Percentiles rank a stretch among this genome's conserved stretches.
Evolutionary conservation across 2,329 filamentous ascomycete genomes (phyloP).

Genomic region (Truncatella angustata): DNA sequence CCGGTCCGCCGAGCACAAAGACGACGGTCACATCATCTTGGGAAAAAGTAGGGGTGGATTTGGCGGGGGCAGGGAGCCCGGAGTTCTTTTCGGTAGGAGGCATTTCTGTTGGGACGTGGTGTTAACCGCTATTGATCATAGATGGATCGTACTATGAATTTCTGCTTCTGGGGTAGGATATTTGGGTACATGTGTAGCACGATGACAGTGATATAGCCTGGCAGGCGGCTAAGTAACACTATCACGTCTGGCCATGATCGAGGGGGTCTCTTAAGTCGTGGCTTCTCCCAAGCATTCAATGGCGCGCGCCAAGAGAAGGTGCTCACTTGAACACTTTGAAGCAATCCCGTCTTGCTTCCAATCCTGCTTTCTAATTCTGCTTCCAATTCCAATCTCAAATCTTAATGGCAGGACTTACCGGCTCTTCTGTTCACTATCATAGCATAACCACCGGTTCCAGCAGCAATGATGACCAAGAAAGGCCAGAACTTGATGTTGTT

Average conservation of each 20-base stretch:
- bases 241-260: too few relatives aligned
- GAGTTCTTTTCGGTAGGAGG: slow-evolving; percentile 36
- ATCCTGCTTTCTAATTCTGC: too few relatives aligned
- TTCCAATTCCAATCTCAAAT: too few relatives aligned
- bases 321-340: neutral
- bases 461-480: slow-evolving; percentile 48
- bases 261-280: too few relatives aligned
- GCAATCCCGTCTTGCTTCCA: too few relatives aligned
- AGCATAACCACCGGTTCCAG: slow-evolving; percentile 48
- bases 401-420: slow-evolving; percentile 37
- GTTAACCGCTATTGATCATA: neutral
- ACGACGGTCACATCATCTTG: slow-evolving; percentile 80
- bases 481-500: slow-evolving; percentile 56
- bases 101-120: slow-evolving; percentile 32
- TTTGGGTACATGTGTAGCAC: neutral
- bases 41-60: slow-evolving; percentile 69
- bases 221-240: too few relatives aligned
- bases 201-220: too few relatives aligned
- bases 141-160: neutral
- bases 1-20: slow-evolving; percentile 94
- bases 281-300: too few relatives aligned
- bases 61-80: slow-evolving; percentile 48
- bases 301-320: neutral
- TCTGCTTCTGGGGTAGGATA: neutral
- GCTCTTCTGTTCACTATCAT: slow-evolving; percentile 48